phyloP scores from a whole-genome alignment of 2,329 filamentous ascomycete genomes.

The Epichloe sp. region DNA sequence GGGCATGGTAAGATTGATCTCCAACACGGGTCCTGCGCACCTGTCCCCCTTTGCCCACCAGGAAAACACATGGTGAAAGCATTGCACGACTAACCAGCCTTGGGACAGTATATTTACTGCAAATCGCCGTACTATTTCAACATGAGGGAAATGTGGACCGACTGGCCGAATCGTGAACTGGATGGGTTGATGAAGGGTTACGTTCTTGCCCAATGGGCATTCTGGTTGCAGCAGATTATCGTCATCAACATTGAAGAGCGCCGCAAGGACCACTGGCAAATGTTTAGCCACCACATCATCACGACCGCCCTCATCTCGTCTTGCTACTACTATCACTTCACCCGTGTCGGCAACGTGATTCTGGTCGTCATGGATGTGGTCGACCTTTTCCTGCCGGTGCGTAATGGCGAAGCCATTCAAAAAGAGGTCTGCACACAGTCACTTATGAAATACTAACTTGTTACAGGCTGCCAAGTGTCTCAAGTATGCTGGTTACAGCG shows the following conservation, averaged over 20 bases:
- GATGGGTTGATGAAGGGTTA: conserved; percentile 74
- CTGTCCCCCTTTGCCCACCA: background rate
- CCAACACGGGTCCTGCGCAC: background rate
- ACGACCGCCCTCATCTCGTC: conserved; percentile 68
- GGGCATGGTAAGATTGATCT: conserved; percentile 53
- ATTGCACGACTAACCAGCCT: background rate
- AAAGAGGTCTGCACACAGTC: too few relatives aligned
- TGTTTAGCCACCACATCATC: conserved; percentile 93
- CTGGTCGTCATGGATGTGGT: conserved; percentile 88
- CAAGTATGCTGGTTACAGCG: conserved; percentile 72
- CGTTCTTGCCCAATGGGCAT: conserved; percentile 78
- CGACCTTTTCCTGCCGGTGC: conserved; percentile 74
- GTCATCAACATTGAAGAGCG: conserved; percentile 91
- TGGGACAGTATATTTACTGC: conserved; percentile 60
- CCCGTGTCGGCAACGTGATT: conserved; percentile 77
- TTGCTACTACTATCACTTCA: conserved; percentile 79
- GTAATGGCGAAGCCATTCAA: conserved; percentile 14
- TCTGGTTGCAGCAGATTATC: conserved; percentile 89
- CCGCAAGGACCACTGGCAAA: conserved; percentile 90
- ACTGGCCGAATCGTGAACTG: conserved; percentile 72
- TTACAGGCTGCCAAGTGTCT: conserved; percentile 75
- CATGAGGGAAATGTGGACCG: conserved; percentile 65
- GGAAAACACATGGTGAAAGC: background rate
- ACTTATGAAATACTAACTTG: background rate
- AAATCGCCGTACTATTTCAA: conserved; percentile 69